phyloP scores from a whole-genome alignment of 1,284 basidiomycete species.

The Microbotryum lychnidis-dioicae region DNA sequence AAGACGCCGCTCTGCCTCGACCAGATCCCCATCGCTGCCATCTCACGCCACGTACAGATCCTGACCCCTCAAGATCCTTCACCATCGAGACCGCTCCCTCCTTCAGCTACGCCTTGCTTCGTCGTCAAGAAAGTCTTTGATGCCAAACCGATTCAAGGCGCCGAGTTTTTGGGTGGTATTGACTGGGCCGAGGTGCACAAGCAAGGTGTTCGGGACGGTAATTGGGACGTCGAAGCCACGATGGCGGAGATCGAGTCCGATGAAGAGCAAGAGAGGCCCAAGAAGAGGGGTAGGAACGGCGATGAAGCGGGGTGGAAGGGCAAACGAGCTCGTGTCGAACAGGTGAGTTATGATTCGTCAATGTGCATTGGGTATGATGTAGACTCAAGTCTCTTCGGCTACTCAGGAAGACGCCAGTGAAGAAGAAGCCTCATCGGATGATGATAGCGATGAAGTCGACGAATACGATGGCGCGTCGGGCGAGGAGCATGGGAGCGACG shows the following conservation, averaged over 20 bases:
- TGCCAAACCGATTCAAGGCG: constrained; percentile 25
- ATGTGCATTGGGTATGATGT: no score
- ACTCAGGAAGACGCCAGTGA: background rate
- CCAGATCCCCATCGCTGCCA: constrained; percentile 11
- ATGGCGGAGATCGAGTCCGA: constrained; percentile 12
- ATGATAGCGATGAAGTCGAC: background rate
- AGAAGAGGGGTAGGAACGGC: constrained; percentile 1
- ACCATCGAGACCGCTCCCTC: background rate
- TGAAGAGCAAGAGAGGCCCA: background rate
- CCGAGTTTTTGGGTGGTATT: constrained; percentile 30
- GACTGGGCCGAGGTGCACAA: constrained; percentile 23
- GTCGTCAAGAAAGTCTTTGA: constrained; percentile 31
- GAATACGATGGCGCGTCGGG: background rate
- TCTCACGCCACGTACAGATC: constrained; percentile 13
- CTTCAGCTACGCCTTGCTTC: constrained; percentile 5
- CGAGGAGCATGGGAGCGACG: background rate
- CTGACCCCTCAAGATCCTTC: constrained; percentile 3
- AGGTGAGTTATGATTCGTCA: no score
- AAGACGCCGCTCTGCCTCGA: constrained; percentile 22
- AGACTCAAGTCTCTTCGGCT: no score
- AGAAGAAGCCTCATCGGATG: background rate
- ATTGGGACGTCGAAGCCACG: constrained; percentile 27
- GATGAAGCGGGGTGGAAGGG: no score
- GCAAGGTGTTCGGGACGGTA: constrained; percentile 10
- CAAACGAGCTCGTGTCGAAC: no score